phyloP scores from a whole-genome alignment of 2,329 filamentous ascomycete genomes.

The Fusarium sp. region DNA sequence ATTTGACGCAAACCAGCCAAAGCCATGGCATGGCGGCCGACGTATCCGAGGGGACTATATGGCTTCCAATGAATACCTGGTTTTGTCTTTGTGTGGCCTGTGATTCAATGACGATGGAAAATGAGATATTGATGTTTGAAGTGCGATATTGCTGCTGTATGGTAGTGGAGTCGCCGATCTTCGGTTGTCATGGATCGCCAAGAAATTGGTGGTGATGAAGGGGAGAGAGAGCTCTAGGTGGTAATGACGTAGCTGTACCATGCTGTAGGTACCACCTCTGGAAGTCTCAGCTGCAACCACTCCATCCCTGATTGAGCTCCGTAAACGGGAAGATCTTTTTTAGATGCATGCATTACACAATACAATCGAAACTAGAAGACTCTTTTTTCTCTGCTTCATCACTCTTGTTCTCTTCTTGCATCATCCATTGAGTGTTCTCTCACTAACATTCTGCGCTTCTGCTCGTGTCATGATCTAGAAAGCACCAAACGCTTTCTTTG shows the following conservation, averaged over 20 bases:
- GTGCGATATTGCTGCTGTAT: background rate
- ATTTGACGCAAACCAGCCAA: constrained; percentile 11
- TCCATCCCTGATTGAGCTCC: constrained; percentile 24
- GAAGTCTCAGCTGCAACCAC: background rate
- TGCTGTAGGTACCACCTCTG: background rate
- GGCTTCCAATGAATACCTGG: background rate
- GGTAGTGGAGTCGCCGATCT: constrained; percentile 29
- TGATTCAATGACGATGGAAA: constrained; percentile 11
- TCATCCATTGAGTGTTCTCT: constrained; percentile 15
- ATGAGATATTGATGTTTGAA: background rate
- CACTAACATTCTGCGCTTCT: background rate
- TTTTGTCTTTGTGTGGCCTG: background rate
- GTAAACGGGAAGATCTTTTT: constrained; percentile 23
- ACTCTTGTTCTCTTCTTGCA: background rate
- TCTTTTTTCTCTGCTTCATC: constrained; percentile 1
- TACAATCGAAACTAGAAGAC: background rate
- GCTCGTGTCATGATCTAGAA: constrained; percentile 19
- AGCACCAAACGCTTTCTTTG: background rate
- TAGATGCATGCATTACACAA: constrained; percentile 21
- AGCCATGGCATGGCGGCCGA: constrained; percentile 12
- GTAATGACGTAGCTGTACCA: constrained; percentile 27
- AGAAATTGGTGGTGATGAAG: constrained; percentile 22
- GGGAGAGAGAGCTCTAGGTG: background rate
- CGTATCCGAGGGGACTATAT: constrained; percentile 5
- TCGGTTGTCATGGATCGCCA: constrained; percentile 27